Percentiles rank a stretch among this genome's conserved stretches.
phyloP scores from a whole-genome alignment of 805 yeast genomes.

The Metschnikowia kunwiensis region DNA sequence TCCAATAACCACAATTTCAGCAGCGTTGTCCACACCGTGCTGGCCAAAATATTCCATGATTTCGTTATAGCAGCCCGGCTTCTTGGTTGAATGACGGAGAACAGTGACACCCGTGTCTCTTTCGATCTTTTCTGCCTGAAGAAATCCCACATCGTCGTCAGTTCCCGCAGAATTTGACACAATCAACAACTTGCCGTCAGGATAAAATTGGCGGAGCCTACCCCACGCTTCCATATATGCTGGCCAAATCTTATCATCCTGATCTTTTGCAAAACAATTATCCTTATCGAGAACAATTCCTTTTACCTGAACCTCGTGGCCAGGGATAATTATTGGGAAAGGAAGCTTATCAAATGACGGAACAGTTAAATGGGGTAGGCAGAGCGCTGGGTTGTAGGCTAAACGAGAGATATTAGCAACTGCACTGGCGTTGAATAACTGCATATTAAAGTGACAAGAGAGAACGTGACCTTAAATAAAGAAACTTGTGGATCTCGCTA shows the following conservation, averaged over 20 bases:
- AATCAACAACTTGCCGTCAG: conserved; percentile 62
- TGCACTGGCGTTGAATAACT: conserved; percentile 66
- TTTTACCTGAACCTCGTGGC: conserved; percentile 42
- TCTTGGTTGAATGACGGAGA: conserved; percentile 67
- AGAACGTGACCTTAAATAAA: too few species aligned
- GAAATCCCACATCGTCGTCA: conserved; percentile 58
- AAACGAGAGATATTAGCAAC: conserved; percentile 65
- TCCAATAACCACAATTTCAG: conserved; percentile 81
- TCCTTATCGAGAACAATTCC: conserved; percentile 91
- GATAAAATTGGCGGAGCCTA: conserved; percentile 51
- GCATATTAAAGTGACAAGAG: too few species aligned
- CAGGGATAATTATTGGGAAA: conserved; percentile 46
- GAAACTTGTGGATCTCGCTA: too few species aligned
- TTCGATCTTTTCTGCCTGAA: conserved; percentile 64
- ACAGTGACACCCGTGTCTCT: conserved; percentile 64
- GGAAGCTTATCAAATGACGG: conserved; percentile 59
- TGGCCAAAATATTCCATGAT: conserved; percentile 56
- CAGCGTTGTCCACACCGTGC: conserved; percentile 45
- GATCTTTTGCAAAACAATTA: conserved; percentile 88
- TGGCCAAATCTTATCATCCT: conserved; percentile 77
- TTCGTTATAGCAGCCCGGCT: conserved; percentile 77
- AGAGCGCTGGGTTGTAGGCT: conserved; percentile 59
- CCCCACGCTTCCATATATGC: conserved; percentile 59
- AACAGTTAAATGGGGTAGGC: conserved; percentile 60
- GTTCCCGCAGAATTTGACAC: conserved; percentile 96